phyloP scores from a whole-genome alignment of 78 protist genomes.

The Polysphondylium violaceum region DNA sequence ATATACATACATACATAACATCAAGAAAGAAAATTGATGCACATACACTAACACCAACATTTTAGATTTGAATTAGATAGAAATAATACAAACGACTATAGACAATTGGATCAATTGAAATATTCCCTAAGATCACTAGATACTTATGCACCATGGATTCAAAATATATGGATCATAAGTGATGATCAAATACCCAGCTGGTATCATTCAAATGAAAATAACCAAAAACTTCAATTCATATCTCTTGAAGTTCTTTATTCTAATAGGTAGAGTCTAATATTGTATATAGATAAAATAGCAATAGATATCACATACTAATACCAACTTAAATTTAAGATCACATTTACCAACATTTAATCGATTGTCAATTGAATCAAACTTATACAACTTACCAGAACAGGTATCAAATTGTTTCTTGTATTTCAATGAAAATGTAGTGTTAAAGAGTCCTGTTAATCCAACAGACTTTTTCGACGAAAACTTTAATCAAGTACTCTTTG shows the following conservation, averaged over 20 bases:
- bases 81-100: too few relatives aligned
- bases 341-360: slow-evolving; percentile 51
- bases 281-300: not conserved
- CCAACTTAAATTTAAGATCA: not conserved
- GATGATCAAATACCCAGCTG: slow-evolving; percentile 23
- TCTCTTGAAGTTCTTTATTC: not conserved
- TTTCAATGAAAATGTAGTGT: slow-evolving; percentile 50
- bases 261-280: too few relatives aligned
- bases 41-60: too few relatives aligned
- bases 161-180: slow-evolving; percentile 17
- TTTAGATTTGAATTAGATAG: too few relatives aligned
- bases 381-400: slow-evolving; percentile 22
- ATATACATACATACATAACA: too few relatives aligned
- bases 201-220: not conserved
- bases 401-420: slow-evolving; percentile 48
- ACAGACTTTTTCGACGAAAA: slow-evolving; percentile 39
- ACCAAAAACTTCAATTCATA: slow-evolving; percentile 5
- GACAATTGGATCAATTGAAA: too few relatives aligned
- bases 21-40: too few relatives aligned
- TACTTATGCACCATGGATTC: slow-evolving; percentile 46
- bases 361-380: slow-evolving; percentile 49
- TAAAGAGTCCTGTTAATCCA: not conserved
- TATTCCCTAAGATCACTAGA: slow-evolving; percentile 38
- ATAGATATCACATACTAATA: not conserved
- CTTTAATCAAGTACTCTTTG: slow-evolving; percentile 26